Base-by-base conservation (phyloP, 352 stramenopile genomes). In the Phytophthora cryptogea region DNA sequence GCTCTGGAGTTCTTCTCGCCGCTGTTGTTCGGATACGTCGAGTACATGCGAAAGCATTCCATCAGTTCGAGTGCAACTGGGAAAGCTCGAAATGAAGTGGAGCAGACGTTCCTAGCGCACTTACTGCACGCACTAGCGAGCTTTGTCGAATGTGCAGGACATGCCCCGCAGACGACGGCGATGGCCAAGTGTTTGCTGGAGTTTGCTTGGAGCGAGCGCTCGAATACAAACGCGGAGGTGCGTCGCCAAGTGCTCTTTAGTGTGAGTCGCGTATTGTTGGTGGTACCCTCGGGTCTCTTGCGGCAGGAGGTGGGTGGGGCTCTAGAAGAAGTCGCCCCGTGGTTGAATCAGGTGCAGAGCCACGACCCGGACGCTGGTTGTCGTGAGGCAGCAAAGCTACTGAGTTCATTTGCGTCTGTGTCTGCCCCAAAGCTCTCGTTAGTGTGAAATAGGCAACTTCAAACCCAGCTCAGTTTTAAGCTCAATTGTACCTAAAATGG, bases 131-230 rank as follows among this genome's bases (percentile, higher is more conserved):
- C 81, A 10, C 68, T 93, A 11, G 77, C 73, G 28, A 73, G 59
- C 14, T 89, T 93, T 33, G 80, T 93, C 1, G 81, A 93, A 54
- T 88, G 79, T 23, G 73, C 80, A 3, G 81, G 81, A 2, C 66
- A 89, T n/a, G 60, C 79, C 0, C 76, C 81, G 3, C 67, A 81
- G 41, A 78, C 81, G 2, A 51, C 89, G 28, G 64, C 81, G 0
- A 91, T 93, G 79, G 80, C 76, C 31, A 90, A 89, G 47, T 77
- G 71, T 17, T 56, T 92, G 33, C 48, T 92, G 16, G 80, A 89
- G 49, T 90, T 91, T 56, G 74, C 78, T 33, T 93, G 78, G 81
- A 64, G 63, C 35, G 68, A 91, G 50, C 80, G 80, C 8, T 46
- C 26, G 2, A 84, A 69, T 42, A 32, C 39, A 0, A 70, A 68